Evolutionary conservation across 805 yeast genomes (phyloP), one percentile per base, ranked within the genome.

Genomic region (Ogataea angusta): DNA sequence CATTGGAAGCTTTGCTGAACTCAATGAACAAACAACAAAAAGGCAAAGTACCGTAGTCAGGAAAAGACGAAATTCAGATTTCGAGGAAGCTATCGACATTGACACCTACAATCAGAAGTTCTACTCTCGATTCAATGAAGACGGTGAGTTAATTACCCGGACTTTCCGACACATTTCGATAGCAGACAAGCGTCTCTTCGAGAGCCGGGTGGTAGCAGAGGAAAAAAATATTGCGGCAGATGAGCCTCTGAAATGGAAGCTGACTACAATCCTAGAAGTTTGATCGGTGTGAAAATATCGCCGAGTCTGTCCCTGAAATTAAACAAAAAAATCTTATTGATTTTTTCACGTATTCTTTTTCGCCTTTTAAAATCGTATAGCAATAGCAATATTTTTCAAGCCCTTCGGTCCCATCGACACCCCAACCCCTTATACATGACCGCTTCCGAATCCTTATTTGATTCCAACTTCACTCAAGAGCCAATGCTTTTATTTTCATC

Each of bases 401-500:
- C 30, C 10, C 34, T 26, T 26, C 15, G 12, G 14, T 28, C 27
- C 27, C 27, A 10, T 24, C n/a, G 8, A 24, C 27, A 24, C 14
- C 3, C 27, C 27, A 24, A 10, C 27, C 27, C 43, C 35, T 18
- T 14, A 30, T 13, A 9, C 34, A 51, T 51, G 54, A 26, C 52
- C 23, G 40, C 60, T 10, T 57, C 64, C n/a, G 66, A 62, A 40
- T 62, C 66, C 13, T 49, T 59, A 27, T 62, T 59, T 40, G 66
- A 60, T 19, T 55, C 56, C 34, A 54, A 51, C 30, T 54, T 61
- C 42, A 55, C 47, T 6, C 48, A 60, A 6, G 54, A 48, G 25
- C 35, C 52, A n/a, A 27, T 37, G 10, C 29, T 43, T 14, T 19
- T 40, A 7, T 13, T 28, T 24, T 35, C 36, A 18, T 27, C 46